A percentile compares a stretch with the other conserved stretches of the same genome.
Evolutionary conservation across 2,329 filamentous ascomycete species (phyloP).

Genomic region (Fusarium sp.): DNA sequence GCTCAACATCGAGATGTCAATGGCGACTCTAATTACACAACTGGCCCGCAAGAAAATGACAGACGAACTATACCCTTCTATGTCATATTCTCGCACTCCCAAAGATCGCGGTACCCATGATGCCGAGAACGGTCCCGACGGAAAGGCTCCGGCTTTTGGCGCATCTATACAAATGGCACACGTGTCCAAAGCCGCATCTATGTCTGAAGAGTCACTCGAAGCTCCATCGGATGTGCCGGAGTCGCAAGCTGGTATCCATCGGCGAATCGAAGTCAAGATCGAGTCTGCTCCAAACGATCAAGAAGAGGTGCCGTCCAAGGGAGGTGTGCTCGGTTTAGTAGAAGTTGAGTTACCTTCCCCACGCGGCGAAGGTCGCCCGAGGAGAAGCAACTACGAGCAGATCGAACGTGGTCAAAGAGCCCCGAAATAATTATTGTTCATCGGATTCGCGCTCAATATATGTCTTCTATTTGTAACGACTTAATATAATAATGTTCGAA

Average conservation of each 20-base stretch:
- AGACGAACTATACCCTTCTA: slow-evolving; percentile 33
- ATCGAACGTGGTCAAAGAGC: background rate
- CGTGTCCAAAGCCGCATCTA: slow-evolving; percentile 20
- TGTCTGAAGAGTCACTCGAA: slow-evolving; percentile 25
- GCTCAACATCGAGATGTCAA: slow-evolving; percentile 65
- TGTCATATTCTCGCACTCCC: slow-evolving; percentile 18
- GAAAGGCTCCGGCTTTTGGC: slow-evolving; percentile 1
- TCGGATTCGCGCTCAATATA: too few relatives aligned
- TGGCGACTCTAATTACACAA: slow-evolving; percentile 61
- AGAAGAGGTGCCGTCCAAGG: background rate
- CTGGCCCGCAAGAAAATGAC: slow-evolving; percentile 38
- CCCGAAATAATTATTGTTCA: too few relatives aligned
- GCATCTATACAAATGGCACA: slow-evolving; percentile 26
- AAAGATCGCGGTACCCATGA: background rate
- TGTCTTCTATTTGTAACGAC: too few relatives aligned
- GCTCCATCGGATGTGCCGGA: background rate
- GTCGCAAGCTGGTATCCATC: slow-evolving; percentile 38
- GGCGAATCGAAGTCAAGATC: slow-evolving; percentile 34
- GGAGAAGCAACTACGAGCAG: background rate
- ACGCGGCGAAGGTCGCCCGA: background rate
- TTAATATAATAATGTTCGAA: too few relatives aligned
- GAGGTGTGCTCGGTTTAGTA: background rate
- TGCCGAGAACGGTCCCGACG: background rate
- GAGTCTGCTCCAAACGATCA: background rate
- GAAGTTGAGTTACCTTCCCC: background rate